Evolutionary conservation across 2,329 filamentous ascomycete genomes (phyloP), one percentile per base, ranked within the genome.

Genomic region (Cryphonectria carpinicola): DNA sequence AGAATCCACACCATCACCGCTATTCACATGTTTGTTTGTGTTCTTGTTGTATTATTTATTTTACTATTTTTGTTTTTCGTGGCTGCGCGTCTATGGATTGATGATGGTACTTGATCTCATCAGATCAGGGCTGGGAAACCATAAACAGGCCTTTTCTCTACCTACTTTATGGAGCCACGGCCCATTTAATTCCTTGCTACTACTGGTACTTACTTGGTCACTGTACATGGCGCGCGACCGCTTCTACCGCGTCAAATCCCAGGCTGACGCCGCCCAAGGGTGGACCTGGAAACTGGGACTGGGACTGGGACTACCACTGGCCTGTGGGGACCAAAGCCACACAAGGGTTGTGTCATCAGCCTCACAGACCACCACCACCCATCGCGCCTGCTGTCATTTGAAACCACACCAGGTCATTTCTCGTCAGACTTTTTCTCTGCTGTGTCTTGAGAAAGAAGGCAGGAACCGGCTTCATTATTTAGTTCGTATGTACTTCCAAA

Each of bases 211-310:
- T 7, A 46, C 43, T 46, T 7, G 37, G 37, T 37, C 43, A 22
- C 17, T 49, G 6, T 49, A 49, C 37, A 39, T 39, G 13, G 10
- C 39, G 22, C 37, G 35, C n/a, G 32, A 39, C 61, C 61, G 61
- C 61, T 46, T 64, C 61, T 43, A 64, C 37, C 61, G 61, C 61
- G 61, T 46, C 61, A 64, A 64, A 64, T 64, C 61, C n/a, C n/a
- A 28, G 61, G 37, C 41, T 64, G 61, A 28, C 43, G 37, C 61
- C n/a, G 61, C 22, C 56, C 56, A 28, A 60, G 35, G 32, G 58
- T 62, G 58, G 58, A 32, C 54, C 54, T 35, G 19, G 17, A 22
- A 25, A 25, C 8, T 62, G 60, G 60, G 3, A 41, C 60, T 8
- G 32, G 19, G 28, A 32, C 19, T 62, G 32, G 14, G 22, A 22